These are phyloP conservation scores for Penicillium coprophilum DNA, from an alignment of 495 filamentous ascomycete species.

Conservation along the genomic window DNA sequence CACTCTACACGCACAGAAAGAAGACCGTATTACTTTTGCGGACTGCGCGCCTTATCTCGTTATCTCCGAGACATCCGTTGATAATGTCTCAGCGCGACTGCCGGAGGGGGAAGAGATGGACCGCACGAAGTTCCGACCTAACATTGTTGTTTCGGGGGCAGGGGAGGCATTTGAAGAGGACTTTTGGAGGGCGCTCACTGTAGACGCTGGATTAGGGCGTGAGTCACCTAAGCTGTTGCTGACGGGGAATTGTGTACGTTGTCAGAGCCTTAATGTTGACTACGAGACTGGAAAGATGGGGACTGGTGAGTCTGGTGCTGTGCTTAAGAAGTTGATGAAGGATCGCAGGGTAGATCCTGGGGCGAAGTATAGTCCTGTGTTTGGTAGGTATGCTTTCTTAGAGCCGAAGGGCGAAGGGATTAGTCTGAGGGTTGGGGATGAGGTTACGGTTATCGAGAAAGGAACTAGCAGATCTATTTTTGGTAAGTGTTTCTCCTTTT, in stretches of 20 bases:
- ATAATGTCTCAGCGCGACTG: constrained; percentile 62
- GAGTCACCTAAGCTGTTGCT: constrained; percentile 49
- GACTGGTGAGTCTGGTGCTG: constrained; percentile 59
- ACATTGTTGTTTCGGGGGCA: constrained; percentile 70
- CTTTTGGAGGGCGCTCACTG: constrained; percentile 69
- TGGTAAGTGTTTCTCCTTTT: constrained; percentile 48
- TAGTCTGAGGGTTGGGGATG: constrained; percentile 65
- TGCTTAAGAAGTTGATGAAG: constrained; percentile 74
- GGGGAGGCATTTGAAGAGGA: constrained; percentile 74
- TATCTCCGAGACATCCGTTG: constrained; percentile 66
- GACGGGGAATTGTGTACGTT: constrained; percentile 80
- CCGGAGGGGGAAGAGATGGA: constrained; percentile 58
- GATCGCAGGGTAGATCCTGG: constrained; percentile 78
- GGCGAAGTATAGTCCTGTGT: constrained; percentile 72
- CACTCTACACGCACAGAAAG: constrained; percentile 9
- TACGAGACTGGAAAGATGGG: constrained; percentile 70
- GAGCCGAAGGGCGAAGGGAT: constrained; percentile 29
- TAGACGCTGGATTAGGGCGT: constrained; percentile 26
- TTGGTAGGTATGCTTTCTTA: constrained; percentile 79
- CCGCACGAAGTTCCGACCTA: constrained; percentile 80
- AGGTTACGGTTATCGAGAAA: constrained; percentile 58
- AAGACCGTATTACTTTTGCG: constrained; percentile 66
- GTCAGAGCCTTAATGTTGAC: constrained; percentile 78
- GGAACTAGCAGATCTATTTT: constrained; percentile 60
- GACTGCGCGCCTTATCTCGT: constrained; percentile 79